phyloP scores from a whole-genome alignment of 2,329 filamentous ascomycete genomes.

The Penicillium digitatum region DNA sequence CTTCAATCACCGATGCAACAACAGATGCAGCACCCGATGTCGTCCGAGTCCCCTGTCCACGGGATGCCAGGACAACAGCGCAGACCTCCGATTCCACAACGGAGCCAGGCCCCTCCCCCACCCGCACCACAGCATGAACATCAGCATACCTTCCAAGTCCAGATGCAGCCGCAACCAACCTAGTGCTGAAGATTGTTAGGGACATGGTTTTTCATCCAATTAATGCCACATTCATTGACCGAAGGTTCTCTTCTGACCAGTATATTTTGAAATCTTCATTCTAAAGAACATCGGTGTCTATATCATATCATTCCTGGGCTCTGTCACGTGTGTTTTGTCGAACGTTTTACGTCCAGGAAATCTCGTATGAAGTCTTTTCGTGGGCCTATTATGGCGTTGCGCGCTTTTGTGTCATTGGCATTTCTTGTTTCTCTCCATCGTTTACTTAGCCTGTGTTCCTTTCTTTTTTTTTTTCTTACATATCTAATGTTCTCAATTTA shows the following conservation, averaged over 20 bases:
- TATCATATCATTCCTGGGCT: neutral
- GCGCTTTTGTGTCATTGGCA: conserved; percentile 3
- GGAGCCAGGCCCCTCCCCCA: conserved; percentile 19
- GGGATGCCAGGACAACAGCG: conserved; percentile 11
- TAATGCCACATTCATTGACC: neutral
- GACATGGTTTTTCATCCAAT: neutral
- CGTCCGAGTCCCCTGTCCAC: conserved; percentile 14
- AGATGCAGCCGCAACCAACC: conserved; percentile 23
- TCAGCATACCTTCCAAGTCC: conserved; percentile 26
- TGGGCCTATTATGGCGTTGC: conserved; percentile 3
- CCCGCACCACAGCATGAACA: conserved; percentile 27
- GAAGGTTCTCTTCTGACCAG: neutral
- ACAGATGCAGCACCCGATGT: conserved; percentile 16
- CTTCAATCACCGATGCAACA: conserved; percentile 25
- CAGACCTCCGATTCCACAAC: conserved; percentile 8
- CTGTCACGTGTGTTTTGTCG: neutral
- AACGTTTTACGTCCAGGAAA: neutral
- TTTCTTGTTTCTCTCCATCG: neutral
- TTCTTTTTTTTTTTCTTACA: neutral
- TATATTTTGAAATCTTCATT: neutral
- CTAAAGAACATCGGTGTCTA: neutral
- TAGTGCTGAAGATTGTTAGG: neutral
- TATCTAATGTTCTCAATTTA: conserved; percentile 7
- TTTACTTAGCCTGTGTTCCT: conserved; percentile 9
- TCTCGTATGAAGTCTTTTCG: neutral